Base-by-base conservation (phyloP, 1,139 yeast species). In the Tardiomyces blankii region DNA sequence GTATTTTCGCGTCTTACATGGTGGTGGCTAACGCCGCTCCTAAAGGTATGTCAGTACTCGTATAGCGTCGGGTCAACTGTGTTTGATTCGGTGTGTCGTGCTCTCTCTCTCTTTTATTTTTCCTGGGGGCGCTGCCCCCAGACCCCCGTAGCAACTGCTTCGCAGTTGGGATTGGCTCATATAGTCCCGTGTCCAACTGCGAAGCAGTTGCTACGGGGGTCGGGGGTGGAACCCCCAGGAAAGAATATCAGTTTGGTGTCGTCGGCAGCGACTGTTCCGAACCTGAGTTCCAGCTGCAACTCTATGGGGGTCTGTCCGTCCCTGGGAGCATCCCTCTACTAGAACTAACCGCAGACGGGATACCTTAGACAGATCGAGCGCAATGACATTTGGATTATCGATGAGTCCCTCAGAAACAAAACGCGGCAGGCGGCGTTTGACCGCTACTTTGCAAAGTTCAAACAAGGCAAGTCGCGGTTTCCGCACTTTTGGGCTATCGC, bases 21-120 rank as follows among this genome's bases (percentile, higher is more conserved):
- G 61, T 69, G 77, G 40, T 89, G 96, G 96, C 82, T 89, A 88
- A 78, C 87, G 8, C 82, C 80, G 3, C 70, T 89, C 58, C 86
- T 89, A 13, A 30, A 30, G 35, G 35, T 30, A 30, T 30, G 35
- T 30, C n/a, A n/a, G n/a, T n/a, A n/a, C 7, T 21, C 7, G 25
- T 21, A 4, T 7, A 21, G 25, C 25, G 25, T 21, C 7, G 25
- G 7, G 25, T n/a, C n/a, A n/a, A n/a, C n/a, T n/a, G n/a, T n/a
- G n/a, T n/a, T n/a, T n/a, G n/a, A n/a, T n/a, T n/a, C n/a, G n/a
- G n/a, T n/a, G n/a, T n/a, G n/a, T n/a, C n/a, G n/a, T n/a, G n/a
- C n/a, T n/a, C n/a, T n/a, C n/a, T n/a, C n/a, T n/a, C n/a, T n/a
- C n/a, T n/a, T n/a, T n/a, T n/a, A n/a, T n/a, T n/a, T n/a, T n/a